Evolutionary conservation across 176 grass and related monocot genomes (phyloP).

Genomic region (Triticum aestivum): IWGSC_CS_RefSeq_v2.1 NC_057794.1:420844101-420844600

Average conservation of each 20-base stretch:
- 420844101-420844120: too few relatives aligned
- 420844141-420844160: too few relatives aligned
- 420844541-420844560: not conserved
- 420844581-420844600: too few relatives aligned
- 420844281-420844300: not conserved
- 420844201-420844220: too few relatives aligned
- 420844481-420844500: not conserved
- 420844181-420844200: too few relatives aligned
- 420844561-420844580: too few relatives aligned
- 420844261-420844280: not conserved
- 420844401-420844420: not conserved
- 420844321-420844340: not conserved
- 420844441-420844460: too few relatives aligned
- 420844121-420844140: too few relatives aligned
- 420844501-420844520: not conserved
- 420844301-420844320: not conserved
- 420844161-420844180: too few relatives aligned
- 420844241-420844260: not conserved
- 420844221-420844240: too few relatives aligned
- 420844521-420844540: not conserved
- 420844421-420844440: not conserved
- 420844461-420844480: not conserved
- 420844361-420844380: not conserved
- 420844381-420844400: not conserved
- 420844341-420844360: not conserved